Percentiles rank a stretch among this genome's conserved stretches.
Evolutionary conservation across 345 rosid genomes (phyloP).

Genomic region (Firmiana major): DNA sequence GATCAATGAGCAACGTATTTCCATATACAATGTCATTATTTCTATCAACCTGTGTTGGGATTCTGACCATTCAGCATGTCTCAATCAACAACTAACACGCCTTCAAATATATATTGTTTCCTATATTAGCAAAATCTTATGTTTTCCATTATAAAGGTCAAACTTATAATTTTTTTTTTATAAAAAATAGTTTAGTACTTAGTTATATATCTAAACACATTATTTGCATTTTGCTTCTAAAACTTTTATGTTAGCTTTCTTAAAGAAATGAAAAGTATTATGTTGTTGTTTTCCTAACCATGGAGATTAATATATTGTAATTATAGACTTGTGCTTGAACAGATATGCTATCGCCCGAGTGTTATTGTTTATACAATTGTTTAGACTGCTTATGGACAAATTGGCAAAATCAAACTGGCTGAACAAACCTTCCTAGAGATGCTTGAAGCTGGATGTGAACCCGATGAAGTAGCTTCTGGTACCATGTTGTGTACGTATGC

Average conservation of each 20-base stretch:
- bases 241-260: neutral
- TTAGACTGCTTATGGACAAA: slow-evolving; percentile 74
- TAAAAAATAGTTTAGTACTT: neutral
- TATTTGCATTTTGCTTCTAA: slow-evolving; percentile 1
- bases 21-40: neutral
- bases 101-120: neutral
- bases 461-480: slow-evolving; percentile 92
- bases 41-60: neutral
- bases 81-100: neutral
- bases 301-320: slow-evolving; percentile 27
- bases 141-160: neutral
- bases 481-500: slow-evolving; percentile 92
- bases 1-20: neutral
- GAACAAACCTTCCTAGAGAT: slow-evolving; percentile 86
- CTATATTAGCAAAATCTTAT: neutral
- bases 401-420: slow-evolving; percentile 82
- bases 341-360: slow-evolving; percentile 76
- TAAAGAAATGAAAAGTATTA: neutral
- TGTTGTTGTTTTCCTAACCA: neutral
- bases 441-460: slow-evolving; percentile 88
- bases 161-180: neutral
- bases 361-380: slow-evolving; percentile 74
- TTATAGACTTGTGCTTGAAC: slow-evolving; percentile 51
- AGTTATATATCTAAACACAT: neutral
- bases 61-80: neutral